Percentiles rank a stretch among this genome's conserved stretches.
Conservation (phyloP, 2,329 filamentous ascomycete species). For the Colletotrichum navitas region DNA sequence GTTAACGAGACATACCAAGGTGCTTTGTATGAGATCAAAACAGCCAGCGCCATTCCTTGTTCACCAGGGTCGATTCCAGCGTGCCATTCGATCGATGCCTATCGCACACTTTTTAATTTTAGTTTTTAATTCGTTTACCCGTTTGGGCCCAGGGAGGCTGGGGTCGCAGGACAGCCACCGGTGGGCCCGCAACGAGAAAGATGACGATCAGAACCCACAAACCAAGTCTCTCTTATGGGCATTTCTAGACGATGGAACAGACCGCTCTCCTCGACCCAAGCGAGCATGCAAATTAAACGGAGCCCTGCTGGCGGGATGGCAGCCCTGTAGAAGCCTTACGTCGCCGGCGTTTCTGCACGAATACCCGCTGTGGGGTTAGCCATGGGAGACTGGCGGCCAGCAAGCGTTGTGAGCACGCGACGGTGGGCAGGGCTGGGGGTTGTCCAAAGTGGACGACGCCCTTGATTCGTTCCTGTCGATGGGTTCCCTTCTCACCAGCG, state of each 20-base stretch:
- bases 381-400: background rate
- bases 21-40: constrained; percentile 13
- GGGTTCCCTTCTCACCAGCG: constrained; percentile 8
- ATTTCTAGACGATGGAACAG: constrained; percentile 10
- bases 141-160: background rate
- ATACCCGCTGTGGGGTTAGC: constrained; percentile 22
- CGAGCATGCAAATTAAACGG: constrained; percentile 21
- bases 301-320: constrained; percentile 22
- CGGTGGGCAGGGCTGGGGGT: background rate
- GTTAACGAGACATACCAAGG: constrained; percentile 22
- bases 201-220: constrained; percentile 7
- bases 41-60: background rate
- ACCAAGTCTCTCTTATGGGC: constrained; percentile 1
- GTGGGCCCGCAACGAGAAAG: constrained; percentile 13
- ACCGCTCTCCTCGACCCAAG: background rate
- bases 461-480: constrained; percentile 5
- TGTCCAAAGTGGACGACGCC: constrained; percentile 19
- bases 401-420: constrained; percentile 12
- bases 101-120: background rate
- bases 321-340: constrained; percentile 16
- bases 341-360: constrained; percentile 8
- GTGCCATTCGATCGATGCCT: constrained; percentile 28
- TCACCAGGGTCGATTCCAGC: constrained; percentile 17
- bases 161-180: background rate
- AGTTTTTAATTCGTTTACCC: background rate